Evolutionary conservation across 129 eudicot genomes (phyloP), one percentile per base, ranked within the genome.

Genomic region (Artemisia argyi): DNA sequence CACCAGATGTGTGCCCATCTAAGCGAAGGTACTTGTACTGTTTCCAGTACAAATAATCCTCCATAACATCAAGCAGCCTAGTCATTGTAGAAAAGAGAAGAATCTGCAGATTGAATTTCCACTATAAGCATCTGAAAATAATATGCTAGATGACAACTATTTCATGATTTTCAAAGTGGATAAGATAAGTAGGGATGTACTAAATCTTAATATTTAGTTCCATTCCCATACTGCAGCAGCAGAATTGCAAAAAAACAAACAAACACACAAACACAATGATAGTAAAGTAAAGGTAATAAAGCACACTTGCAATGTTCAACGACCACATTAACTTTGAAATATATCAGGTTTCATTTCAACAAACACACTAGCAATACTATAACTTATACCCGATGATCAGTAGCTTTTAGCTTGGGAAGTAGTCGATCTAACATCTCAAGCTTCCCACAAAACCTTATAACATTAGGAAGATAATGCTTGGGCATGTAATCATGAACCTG

Each of bases 41-140:
- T 76, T 95, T 95, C 91, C 88, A 88, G 80, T 64, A 82, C 66
- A 95, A 88, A 80, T 95, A 95, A 71, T 95, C 99, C 89, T 95
- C 99, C 99, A 95, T 91, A 18, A 95, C 96, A 88, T 95, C 99
- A 81, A 95, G 99, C 55, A 95, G 86, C 83, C 99, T 88, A 60
- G 99, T 95, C 99, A 95, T 95, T 61, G 99, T 95, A 66, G 97
- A 95, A 77, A 95, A 95, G 24, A 95, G 88, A 76, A 95, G 97
- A 80, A 95, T 92, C 99, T 95, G 87, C 81, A 84, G 74, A 68
- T 13, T 7, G 67, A 50, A 49, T n/a, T 70, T 66, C 32, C 71
- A 47, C 60, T 39, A 60, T 76, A 81, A 56, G 30, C 54, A 65
- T 60, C 80, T 28, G 26, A 68, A 73, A 65, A 49, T n/a, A 42